phyloP scores from a whole-genome alignment of 805 yeast species.

The Yamadazyma endophytica region DNA sequence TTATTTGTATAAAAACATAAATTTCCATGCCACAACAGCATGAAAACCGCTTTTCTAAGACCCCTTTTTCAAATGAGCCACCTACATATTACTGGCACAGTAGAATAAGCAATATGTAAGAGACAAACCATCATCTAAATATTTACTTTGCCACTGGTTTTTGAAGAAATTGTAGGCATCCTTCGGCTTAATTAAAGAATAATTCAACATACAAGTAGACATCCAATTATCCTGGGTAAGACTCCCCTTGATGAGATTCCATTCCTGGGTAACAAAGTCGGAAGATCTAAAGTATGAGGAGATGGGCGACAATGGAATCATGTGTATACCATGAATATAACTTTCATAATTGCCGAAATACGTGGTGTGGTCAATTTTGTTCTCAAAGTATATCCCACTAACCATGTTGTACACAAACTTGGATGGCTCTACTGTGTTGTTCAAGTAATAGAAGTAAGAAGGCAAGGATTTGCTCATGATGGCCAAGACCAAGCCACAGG shows the following conservation, averaged over 20 bases:
- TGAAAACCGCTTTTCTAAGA: background rate
- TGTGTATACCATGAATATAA: conserved; percentile 75
- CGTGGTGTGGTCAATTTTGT: conserved; percentile 69
- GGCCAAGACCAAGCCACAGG: conserved; percentile 58
- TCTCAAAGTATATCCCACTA: conserved; percentile 66
- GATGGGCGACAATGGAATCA: conserved; percentile 67
- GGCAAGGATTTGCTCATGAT: conserved; percentile 53
- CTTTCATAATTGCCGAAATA: conserved; percentile 58
- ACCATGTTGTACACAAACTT: conserved; percentile 55
- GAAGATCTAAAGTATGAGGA: conserved; percentile 54
- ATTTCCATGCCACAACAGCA: background rate
- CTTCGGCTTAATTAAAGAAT: conserved; percentile 15
- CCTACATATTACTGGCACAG: conserved; percentile 9
- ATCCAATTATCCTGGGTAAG: conserved; percentile 55
- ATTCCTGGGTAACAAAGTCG: conserved; percentile 44
- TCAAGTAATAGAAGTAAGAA: conserved; percentile 47
- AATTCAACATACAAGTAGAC: conserved; percentile 38
- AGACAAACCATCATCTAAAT: conserved; percentile 14
- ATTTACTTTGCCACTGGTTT: conserved; percentile 6
- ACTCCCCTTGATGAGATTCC: conserved; percentile 22
- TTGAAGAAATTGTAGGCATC: conserved; percentile 14
- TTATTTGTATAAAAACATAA: background rate
- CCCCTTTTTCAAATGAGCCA: background rate
- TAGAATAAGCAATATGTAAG: conserved; percentile 14
- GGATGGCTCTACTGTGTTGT: conserved; percentile 46